Conservation (phyloP, 1,284 basidiomycete species). For the Moesziomyces antarcticus region DNA sequence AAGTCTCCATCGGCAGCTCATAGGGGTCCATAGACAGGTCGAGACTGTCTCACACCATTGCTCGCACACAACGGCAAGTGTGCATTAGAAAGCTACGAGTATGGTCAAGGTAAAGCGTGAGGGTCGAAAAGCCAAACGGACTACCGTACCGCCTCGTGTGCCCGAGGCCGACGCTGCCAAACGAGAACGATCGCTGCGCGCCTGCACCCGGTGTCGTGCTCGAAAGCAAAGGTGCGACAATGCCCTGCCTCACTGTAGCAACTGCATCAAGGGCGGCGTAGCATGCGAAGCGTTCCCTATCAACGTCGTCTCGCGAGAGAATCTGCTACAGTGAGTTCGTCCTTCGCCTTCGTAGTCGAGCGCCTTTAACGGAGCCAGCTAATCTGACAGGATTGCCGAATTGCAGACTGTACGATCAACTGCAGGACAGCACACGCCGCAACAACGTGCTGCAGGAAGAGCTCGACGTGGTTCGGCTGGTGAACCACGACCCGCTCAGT, state of each 20-base stretch:
- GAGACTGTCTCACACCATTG: no score
- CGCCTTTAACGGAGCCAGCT: no score
- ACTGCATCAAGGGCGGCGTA: slow-evolving; percentile 40
- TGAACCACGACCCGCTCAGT: slow-evolving; percentile 14
- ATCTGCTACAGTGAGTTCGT: slow-evolving; percentile 36
- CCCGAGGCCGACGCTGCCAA: neutral
- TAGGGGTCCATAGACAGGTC: no score
- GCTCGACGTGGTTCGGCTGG: slow-evolving; percentile 17
- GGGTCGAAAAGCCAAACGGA: slow-evolving; percentile 6
- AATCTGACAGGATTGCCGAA: neutral
- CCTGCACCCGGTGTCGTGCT: slow-evolving; percentile 42
- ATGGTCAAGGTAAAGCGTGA: slow-evolving; percentile 5
- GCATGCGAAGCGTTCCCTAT: slow-evolving; percentile 29
- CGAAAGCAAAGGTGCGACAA: slow-evolving; percentile 50
- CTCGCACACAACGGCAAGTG: no score
- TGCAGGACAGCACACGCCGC: slow-evolving; percentile 26
- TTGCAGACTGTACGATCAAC: slow-evolving; percentile 16
- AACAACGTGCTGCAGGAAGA: slow-evolving; percentile 23
- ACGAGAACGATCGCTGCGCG: slow-evolving; percentile 34
- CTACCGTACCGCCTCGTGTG: neutral
- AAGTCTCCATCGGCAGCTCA: no score
- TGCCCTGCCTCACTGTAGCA: slow-evolving; percentile 34
- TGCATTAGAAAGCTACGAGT: neutral
- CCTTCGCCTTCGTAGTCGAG: neutral
- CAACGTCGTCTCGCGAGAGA: slow-evolving; percentile 28